Evolutionary conservation across 306 rosid genomes (phyloP).

Genomic region (Hippophae rhamnoides): DNA sequence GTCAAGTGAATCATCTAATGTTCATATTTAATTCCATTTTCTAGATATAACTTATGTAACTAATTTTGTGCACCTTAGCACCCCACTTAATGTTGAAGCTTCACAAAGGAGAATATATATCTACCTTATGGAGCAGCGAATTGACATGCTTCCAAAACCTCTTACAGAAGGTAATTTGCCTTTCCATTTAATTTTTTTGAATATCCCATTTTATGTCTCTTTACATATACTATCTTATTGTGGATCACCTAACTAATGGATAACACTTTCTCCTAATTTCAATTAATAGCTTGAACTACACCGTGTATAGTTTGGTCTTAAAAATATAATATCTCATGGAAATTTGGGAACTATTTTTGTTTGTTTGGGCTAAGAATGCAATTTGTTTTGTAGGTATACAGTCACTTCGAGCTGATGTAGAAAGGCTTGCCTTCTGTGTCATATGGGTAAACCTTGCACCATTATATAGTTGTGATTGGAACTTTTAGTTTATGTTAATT

Average conservation of each 20-base stretch:
- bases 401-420: slow-evolving; percentile 97
- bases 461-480: slow-evolving; percentile 2
- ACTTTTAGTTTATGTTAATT: no score
- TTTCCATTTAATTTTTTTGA: background rate
- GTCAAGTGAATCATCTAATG: background rate
- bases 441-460: slow-evolving; percentile 61
- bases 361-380: no score
- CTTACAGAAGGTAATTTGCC: slow-evolving; percentile 67
- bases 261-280: no score
- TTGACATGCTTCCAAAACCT: slow-evolving; percentile 99
- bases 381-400: slow-evolving; percentile 59
- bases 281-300: no score
- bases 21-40: slow-evolving; percentile 40
- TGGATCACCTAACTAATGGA: no score
- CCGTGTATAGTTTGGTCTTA: no score
- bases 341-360: no score
- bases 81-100: slow-evolving; percentile 90
- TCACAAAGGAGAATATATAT: slow-evolving; percentile 92
- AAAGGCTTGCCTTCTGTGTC: slow-evolving; percentile 91
- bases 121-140: slow-evolving; percentile 89
- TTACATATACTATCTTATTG: no score
- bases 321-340: no score
- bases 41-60: slow-evolving; percentile 97
- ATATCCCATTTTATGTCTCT: background rate
- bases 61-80: slow-evolving; percentile 78